phyloP scores from a whole-genome alignment of 805 yeast species.

The Kuraishia hungarica region DNA sequence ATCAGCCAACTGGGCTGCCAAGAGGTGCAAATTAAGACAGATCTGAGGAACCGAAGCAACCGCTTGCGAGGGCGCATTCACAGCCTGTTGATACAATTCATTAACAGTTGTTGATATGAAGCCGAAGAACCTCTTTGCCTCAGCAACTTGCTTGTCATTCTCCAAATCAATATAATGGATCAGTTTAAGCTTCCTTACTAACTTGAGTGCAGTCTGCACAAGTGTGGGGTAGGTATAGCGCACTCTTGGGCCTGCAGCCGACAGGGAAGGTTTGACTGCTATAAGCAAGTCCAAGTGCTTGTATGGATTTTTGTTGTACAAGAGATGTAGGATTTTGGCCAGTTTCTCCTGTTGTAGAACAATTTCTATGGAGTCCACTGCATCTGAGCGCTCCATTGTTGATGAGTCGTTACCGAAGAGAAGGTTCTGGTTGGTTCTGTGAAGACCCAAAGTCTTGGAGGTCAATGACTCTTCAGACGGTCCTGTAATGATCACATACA shows the following conservation, averaged over 20 bases:
- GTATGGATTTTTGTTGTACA: constrained; percentile 41
- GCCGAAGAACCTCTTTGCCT: constrained; percentile 43
- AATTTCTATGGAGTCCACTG: constrained; percentile 25
- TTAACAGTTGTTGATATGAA: constrained; percentile 61
- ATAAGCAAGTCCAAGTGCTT: constrained; percentile 36
- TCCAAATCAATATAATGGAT: constrained; percentile 12
- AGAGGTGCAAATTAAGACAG: constrained; percentile 43
- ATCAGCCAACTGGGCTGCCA: constrained; percentile 73
- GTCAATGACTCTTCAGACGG: constrained; percentile 19
- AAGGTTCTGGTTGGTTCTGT: constrained; percentile 7
- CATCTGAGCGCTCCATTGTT: constrained; percentile 11
- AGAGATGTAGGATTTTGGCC: constrained; percentile 60
- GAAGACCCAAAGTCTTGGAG: constrained; percentile 29
- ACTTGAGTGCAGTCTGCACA: constrained; percentile 48
- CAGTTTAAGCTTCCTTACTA: constrained; percentile 42
- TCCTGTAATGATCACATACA: constrained; percentile 41
- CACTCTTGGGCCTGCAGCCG: constrained; percentile 46
- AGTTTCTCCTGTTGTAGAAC: constrained; percentile 48
- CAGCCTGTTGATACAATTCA: constrained; percentile 43
- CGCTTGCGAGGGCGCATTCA: constrained; percentile 20
- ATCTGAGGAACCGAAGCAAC: constrained; percentile 23
- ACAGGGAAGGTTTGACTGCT: constrained; percentile 37
- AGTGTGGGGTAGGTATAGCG: constrained; percentile 71
- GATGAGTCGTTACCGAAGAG: constrained; percentile 18
- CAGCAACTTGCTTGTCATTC: constrained; percentile 13